Base-by-base conservation (phyloP, 2,329 filamentous ascomycete genomes). In the Aspergillus sp. region DNA sequence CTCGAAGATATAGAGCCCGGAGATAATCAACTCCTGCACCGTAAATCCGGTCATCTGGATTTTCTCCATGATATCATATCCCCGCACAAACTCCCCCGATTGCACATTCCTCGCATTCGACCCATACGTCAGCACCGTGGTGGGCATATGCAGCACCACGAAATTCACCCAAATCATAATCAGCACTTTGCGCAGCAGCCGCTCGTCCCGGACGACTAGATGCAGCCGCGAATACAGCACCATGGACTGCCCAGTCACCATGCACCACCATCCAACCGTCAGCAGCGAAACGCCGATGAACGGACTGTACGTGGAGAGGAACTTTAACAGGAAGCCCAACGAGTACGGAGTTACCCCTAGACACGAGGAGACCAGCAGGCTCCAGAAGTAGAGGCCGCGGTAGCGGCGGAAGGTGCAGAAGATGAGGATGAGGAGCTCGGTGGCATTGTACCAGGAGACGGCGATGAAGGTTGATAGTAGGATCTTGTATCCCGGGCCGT, bases 141-240 rank as follows among this genome's bases (percentile, higher is more conserved):
- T 78, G 0, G 76, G 72, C 0, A 78, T 64, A 53, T 83, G 78
- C 20, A 81, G 63, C 7, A 81, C 47, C 33, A 82, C 53, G 15
- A 70, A 72, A 55, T 83, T 74, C 50, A 72, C 57, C 35, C 82
- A 71, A 49, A 85, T 84, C 74, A 84, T 81, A 46, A 60, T 70
- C 0, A 82, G 66, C 0, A 81, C 74, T 9, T 70, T 67, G 4
- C 70, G 72, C 0, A 84, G 67, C 3, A 75, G 61, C 2, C 63
- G 62, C 5, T 72, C 67, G 38, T 80, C 77, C 13, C 73, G 74
- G 3, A 81, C 65, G 9, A 85, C 72, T 1, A 85, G 69, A 57
- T 84, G 80, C 0, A 85, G 71, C 5, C 82, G 74, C 0, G 80
- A 84, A 68, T 80, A 85, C 1, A 85, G 67, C 1, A 85, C 81